Base-by-base conservation (phyloP, 768 basidiomycete genomes). In the Collybia nuda region DNA sequence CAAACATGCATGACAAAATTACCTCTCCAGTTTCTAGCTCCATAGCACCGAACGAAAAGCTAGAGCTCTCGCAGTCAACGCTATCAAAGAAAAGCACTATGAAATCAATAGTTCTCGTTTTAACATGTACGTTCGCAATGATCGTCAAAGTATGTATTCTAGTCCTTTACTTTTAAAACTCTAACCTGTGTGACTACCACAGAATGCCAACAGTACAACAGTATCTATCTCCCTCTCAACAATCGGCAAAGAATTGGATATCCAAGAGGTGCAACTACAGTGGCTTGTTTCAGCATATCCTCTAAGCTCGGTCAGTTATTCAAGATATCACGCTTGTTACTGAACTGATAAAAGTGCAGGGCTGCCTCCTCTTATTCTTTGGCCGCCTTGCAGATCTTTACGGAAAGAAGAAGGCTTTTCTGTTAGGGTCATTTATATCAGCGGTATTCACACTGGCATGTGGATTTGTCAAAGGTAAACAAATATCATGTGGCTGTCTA, bases 351-450 rank as follows among this genome's bases (percentile, higher is more conserved):
- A 15, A 32, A 19, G 24, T 29, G 32, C 22, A 89, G 89, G 89
- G 86, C 7, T 93, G 91, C 58, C 71, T 93, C 11, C 77, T 93
- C 3, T 73, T 93, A 8, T 77, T 90, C 12, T 83, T 81, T 19
- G 92, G 92, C 0, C 75, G 90, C n/a, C 66, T 93, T 1, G 89
- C 90, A 1, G 92, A 93, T 62, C 67, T 90, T 2, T 83, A 86
- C 55, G 90, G 92, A 2, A 77, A 89, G 26, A 90, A 88, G 58
- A 75, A 71, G 26, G 73, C 74, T 0, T 94, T 91, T 65, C 48
- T 87, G 5, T 7, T 72, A 3, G 92, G 92, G 1, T 79, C 82
- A 22, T 7, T 69, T 3, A 69, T 77, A 48, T 75, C 85, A 29
- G 62, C 74, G 5, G 71, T 73, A 0, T 86, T 88, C 53, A 79